Base-by-base conservation (phyloP, 345 rosid species). In the Linum lewisii region DNA sequence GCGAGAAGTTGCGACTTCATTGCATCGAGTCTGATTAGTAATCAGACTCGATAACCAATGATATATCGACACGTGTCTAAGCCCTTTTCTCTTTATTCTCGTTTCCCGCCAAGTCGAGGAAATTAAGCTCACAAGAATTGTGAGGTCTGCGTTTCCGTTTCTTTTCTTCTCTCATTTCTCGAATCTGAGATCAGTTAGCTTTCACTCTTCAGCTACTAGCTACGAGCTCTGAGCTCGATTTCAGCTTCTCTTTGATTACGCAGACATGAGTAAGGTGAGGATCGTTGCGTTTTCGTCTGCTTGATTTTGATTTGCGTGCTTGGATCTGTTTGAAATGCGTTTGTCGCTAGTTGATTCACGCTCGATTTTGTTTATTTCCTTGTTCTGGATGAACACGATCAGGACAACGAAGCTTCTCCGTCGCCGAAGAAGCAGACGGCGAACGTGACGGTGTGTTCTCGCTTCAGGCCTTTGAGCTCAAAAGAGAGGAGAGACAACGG, bases 381-480 rank as follows among this genome's bases (percentile, higher is more conserved):
- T 16, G 15, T 42, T 42, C 47, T 42, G 47, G 47, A 14, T 42
- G 2, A 42, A 5, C 7, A 42, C 18, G 47, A 42, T 4, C 47
- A 42, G 47, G 47, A 42, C 11, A 42, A 20, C 25, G 56, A 52
- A 52, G 56, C 56, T 19, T 52, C 56, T 24, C 56, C 56, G 20
- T 6, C 56, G 24, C 25, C 25, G 25, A 51, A 52, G 24, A 21
- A 20, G 25, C 23, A 52, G 36, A 80, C 81, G 86, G 68, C 91
- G 24, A 87, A 77, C 54, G 64, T 85, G 37, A 84, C 89, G 2
- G 89, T 90, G 16, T 90, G 94, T 54, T 82, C 82, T 58, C 87
- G 97, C 47, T 83, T 90, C 70, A 69, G 97, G 77, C 95, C 97
- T 5, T 53, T 84, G 67, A 87, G 81, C 65, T 66, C 86, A 1